Conservation (phyloP, 2,329 filamentous ascomycete genomes). For the Colletotrichum cereale region DNA sequence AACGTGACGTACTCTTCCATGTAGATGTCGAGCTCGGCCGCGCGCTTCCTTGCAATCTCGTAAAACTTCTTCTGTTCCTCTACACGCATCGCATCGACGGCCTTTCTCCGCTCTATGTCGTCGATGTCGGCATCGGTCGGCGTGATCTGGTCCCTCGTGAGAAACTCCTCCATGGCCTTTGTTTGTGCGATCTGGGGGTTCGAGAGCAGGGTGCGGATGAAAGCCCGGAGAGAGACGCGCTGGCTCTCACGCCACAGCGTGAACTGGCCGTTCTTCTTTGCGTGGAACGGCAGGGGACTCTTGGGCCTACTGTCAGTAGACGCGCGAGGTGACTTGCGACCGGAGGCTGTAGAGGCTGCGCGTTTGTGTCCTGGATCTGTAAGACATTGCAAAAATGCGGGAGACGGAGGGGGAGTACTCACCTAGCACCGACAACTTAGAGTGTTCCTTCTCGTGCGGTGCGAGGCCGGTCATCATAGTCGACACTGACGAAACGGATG, state of each 20-base stretch:
- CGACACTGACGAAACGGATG: constrained; percentile 84
- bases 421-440: constrained; percentile 60
- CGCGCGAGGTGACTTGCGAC: constrained; percentile 55
- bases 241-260: constrained; percentile 86
- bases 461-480: constrained; percentile 67
- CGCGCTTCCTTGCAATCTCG: constrained; percentile 91
- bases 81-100: constrained; percentile 87
- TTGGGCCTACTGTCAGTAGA: constrained; percentile 58
- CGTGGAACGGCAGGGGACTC: constrained; percentile 49
- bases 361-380: constrained; percentile 45
- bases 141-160: constrained; percentile 78
- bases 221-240: constrained; percentile 90
- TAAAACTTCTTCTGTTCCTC: constrained; percentile 96
- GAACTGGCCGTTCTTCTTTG: constrained; percentile 47
- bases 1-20: constrained; percentile 81
- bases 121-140: constrained; percentile 85
- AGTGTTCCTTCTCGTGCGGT: constrained; percentile 47
- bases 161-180: constrained; percentile 85
- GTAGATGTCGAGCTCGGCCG: constrained; percentile 93
- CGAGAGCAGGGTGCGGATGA: constrained; percentile 86
- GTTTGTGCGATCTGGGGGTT: constrained; percentile 88
- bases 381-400: neutral
- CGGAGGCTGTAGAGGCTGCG: constrained; percentile 53
- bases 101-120: constrained; percentile 84
- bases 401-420: constrained; percentile 30